Conservation (phyloP, 2,329 filamentous ascomycete species). For the Fusarium torreyae region DNA sequence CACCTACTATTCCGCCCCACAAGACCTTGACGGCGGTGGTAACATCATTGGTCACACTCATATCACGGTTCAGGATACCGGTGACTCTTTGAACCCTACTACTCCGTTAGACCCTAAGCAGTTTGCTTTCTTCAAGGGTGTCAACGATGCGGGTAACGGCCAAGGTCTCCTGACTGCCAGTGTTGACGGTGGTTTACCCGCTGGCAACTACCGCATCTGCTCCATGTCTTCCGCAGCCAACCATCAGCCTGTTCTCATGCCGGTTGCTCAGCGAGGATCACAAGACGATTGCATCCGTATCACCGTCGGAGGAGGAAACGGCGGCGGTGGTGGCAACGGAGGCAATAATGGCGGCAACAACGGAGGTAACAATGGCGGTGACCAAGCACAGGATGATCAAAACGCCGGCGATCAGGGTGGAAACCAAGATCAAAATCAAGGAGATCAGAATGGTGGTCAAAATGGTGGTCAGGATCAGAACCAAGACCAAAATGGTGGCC, state of each 20-base stretch:
- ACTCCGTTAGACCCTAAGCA: conserved; percentile 66
- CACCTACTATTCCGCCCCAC: conserved; percentile 74
- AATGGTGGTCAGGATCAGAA: conserved; percentile 12
- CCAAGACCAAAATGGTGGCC: too few relatives aligned
- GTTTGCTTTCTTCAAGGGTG: conserved; percentile 77
- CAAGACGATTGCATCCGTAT: conserved; percentile 77
- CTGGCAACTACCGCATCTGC: conserved; percentile 76
- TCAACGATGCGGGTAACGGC: conserved; percentile 73
- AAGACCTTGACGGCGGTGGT: conserved; percentile 64
- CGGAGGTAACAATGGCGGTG: neutral
- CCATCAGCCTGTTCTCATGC: conserved; percentile 77
- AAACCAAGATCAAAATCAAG: conserved; percentile 25
- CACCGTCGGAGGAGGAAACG: conserved; percentile 60
- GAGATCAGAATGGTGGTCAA: conserved; percentile 19
- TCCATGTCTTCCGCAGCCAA: conserved; percentile 75
- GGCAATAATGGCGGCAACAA: conserved; percentile 33
- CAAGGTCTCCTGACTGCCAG: conserved; percentile 67
- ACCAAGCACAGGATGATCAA: conserved; percentile 1
- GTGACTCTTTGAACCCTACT: conserved; percentile 64
- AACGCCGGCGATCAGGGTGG: conserved; percentile 15
- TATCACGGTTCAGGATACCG: conserved; percentile 71
- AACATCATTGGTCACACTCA: conserved; percentile 72
- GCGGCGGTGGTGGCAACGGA: conserved; percentile 35
- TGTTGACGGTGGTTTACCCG: conserved; percentile 71
- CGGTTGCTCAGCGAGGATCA: conserved; percentile 75